Evolutionary conservation across 176 grass and related monocot species (phyloP).

Genomic region (Zea luxurians): DNA sequence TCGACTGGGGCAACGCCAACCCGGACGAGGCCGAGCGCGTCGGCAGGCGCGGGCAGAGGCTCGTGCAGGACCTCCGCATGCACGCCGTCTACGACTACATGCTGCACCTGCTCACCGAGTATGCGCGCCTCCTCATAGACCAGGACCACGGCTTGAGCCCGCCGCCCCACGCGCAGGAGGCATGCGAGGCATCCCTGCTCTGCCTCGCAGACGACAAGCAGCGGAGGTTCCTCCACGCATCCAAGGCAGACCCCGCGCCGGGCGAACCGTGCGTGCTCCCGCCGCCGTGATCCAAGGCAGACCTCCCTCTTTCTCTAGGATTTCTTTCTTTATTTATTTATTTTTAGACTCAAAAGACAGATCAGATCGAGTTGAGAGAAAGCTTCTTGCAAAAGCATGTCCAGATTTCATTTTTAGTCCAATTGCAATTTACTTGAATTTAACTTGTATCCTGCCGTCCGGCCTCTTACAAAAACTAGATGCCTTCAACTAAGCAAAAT

Average conservation of each 20-base stretch:
- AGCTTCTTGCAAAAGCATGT: background rate
- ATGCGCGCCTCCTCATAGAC: slow-evolving; percentile 45
- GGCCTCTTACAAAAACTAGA: too few species aligned
- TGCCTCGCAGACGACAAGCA: slow-evolving; percentile 63
- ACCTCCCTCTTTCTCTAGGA: slow-evolving; percentile 33
- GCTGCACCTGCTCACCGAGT: slow-evolving; percentile 76
- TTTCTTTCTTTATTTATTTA: background rate
- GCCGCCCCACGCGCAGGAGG: slow-evolving; percentile 62
- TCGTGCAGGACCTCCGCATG: slow-evolving; percentile 75
- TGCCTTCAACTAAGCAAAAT: too few species aligned
- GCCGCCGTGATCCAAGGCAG: slow-evolving; percentile 29
- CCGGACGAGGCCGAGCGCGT: slow-evolving; percentile 59
- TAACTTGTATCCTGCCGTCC: too few species aligned
- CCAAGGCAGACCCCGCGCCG: slow-evolving; percentile 30
- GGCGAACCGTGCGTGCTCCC: slow-evolving; percentile 49
- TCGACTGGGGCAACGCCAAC: slow-evolving; percentile 76
- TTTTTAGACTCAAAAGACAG: background rate
- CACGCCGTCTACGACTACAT: slow-evolving; percentile 84
- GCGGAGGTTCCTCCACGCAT: slow-evolving; percentile 60
- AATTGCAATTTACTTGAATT: background rate
- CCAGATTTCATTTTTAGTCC: background rate
- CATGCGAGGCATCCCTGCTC: slow-evolving; percentile 59
- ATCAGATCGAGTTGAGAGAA: background rate
- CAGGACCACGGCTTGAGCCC: background rate
- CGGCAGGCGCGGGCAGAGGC: slow-evolving; percentile 51